Percentiles rank a stretch among this genome's conserved stretches.
These are phyloP conservation scores for Fraxinus albicans DNA, from an alignment of 305 asterid species.

Conservation along the genomic window DNA sequence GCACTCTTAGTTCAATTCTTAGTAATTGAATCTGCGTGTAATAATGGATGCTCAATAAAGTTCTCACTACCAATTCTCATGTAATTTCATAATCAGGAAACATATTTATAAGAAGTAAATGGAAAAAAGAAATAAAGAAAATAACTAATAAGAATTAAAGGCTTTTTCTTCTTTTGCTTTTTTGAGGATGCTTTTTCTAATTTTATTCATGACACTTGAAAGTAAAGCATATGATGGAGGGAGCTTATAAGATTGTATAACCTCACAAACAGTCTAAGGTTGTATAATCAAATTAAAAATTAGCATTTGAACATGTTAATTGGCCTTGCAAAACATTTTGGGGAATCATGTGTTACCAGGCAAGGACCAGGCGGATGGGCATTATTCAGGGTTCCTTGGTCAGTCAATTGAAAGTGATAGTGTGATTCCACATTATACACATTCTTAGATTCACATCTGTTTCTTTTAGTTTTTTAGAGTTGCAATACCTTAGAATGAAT, in stretches of 20 bases:
- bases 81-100: slow-evolving; percentile 6
- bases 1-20: slow-evolving; percentile 86
- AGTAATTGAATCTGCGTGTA: slow-evolving; percentile 76
- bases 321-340: not conserved
- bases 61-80: not conserved
- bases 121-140: not conserved
- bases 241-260: not conserved
- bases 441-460: not conserved
- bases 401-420: not conserved
- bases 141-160: not conserved
- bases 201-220: not conserved
- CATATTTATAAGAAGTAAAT: not conserved
- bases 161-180: not conserved
- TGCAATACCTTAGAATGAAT: not conserved
- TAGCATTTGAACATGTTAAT: not conserved
- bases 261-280: not conserved
- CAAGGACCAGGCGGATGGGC: not conserved
- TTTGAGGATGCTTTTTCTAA: not conserved
- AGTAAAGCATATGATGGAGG: not conserved
- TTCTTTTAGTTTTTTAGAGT: not conserved
- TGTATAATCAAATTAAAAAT: not conserved
- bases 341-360: not conserved
- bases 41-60: slow-evolving; percentile 9
- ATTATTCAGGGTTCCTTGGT: not conserved
- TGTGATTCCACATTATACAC: not conserved